These are phyloP conservation scores for Castanopsis chinensis DNA, from an alignment of 306 rosid genomes.

Conservation along the genomic window DNA sequence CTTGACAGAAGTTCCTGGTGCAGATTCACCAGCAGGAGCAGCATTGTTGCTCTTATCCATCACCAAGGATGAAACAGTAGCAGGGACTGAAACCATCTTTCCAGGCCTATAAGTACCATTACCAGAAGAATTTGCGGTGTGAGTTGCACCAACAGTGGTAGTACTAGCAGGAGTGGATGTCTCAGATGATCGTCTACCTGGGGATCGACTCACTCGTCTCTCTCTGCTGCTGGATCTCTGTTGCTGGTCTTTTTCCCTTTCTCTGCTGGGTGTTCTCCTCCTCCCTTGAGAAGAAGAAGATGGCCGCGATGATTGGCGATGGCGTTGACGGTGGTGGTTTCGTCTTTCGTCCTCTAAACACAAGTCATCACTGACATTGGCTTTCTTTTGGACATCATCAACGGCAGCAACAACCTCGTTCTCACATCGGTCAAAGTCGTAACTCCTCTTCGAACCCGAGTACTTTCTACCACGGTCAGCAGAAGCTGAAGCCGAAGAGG, in stretches of 20 bases:
- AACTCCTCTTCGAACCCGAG: slow-evolving; percentile 84
- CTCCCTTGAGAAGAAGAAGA: slow-evolving; percentile 61
- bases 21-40: slow-evolving; percentile 43
- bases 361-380: slow-evolving; percentile 28
- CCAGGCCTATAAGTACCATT: slow-evolving; percentile 51
- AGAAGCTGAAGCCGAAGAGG: slow-evolving; percentile 46
- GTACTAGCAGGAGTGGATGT: not conserved
- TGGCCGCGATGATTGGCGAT: slow-evolving; percentile 49
- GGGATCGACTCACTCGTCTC: slow-evolving; percentile 85
- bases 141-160: not conserved
- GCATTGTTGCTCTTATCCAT: slow-evolving; percentile 81
- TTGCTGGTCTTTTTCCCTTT: slow-evolving; percentile 74
- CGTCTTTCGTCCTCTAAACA: slow-evolving; percentile 49
- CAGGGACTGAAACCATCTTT: slow-evolving; percentile 95
- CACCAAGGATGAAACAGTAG: slow-evolving; percentile 70
- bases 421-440: slow-evolving; percentile 62
- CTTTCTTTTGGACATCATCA: slow-evolving; percentile 41
- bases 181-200: slow-evolving; percentile 65
- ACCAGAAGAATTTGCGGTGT: slow-evolving; percentile 12
- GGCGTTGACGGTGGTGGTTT: slow-evolving; percentile 46
- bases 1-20: slow-evolving; percentile 39
- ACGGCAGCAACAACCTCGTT: slow-evolving; percentile 33
- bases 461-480: slow-evolving; percentile 56
- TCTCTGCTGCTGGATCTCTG: slow-evolving; percentile 77
- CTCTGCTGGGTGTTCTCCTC: slow-evolving; percentile 93